These are phyloP conservation scores for Takakia lepidozioides DNA, from an alignment of 225 moss, liverwort and hornwort species.

Conservation along the genomic window DNA sequence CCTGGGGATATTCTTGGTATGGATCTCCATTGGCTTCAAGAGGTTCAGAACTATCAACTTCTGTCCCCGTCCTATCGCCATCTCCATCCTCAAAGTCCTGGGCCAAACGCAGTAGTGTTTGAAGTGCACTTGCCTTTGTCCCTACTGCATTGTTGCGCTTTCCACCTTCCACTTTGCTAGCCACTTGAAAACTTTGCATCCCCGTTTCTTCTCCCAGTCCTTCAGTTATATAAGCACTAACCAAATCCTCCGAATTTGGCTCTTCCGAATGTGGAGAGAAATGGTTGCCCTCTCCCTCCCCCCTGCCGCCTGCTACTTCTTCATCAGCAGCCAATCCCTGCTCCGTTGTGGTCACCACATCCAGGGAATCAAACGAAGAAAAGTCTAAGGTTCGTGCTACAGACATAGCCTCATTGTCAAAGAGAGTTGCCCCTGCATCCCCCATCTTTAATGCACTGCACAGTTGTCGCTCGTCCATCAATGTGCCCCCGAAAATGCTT, in stretches of 20 bases:
- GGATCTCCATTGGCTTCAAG: slow-evolving; percentile 20
- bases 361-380: slow-evolving; percentile 6
- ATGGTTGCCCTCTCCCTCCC: slow-evolving; percentile 2
- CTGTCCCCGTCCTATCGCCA: slow-evolving; percentile 17
- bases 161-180: slow-evolving; percentile 5
- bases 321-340: slow-evolving; percentile 34
- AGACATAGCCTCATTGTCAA: slow-evolving; percentile 12
- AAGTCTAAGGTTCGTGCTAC: slow-evolving; percentile 8
- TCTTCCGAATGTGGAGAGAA: slow-evolving; percentile 34
- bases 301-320: slow-evolving; percentile 12
- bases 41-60: slow-evolving; percentile 23
- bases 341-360: slow-evolving; percentile 12
- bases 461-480: too few relatives aligned
- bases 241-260: slow-evolving; percentile 20
- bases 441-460: too few relatives aligned
- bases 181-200: slow-evolving; percentile 17
- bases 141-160: neutral
- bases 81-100: slow-evolving; percentile 58
- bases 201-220: slow-evolving; percentile 37
- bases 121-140: slow-evolving; percentile 19
- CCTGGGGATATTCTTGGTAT: slow-evolving; percentile 14
- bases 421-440: slow-evolving; percentile 17
- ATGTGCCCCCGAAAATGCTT: too few relatives aligned
- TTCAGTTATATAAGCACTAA: slow-evolving; percentile 27
- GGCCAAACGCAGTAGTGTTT: slow-evolving; percentile 53